Percentiles rank a stretch among this genome's conserved stretches.
Evolutionary conservation across 345 rosid species (phyloP).

Genomic region (Citrus trifoliata): DNA sequence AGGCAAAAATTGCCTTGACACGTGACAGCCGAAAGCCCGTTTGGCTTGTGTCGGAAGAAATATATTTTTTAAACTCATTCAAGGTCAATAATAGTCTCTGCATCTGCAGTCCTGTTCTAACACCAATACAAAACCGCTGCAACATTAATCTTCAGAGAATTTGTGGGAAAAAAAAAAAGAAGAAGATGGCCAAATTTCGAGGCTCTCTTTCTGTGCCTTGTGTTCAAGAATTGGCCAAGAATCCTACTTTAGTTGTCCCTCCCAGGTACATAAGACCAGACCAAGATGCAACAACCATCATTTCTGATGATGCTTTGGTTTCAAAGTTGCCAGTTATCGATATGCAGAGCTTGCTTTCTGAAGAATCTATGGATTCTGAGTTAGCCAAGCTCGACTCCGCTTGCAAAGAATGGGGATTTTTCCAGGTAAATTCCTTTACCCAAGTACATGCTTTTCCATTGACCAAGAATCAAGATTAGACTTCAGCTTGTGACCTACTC

Average conservation of each 20-base stretch:
- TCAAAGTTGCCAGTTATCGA: slow-evolving; percentile 39
- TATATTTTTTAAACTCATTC: too few relatives aligned
- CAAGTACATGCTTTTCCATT: background rate
- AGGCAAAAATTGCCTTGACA: too few relatives aligned
- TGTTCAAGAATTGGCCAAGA: slow-evolving; percentile 35
- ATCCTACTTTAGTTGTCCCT: slow-evolving; percentile 23
- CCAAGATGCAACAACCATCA: background rate
- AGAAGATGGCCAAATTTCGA: slow-evolving; percentile 9
- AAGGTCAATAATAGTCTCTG: too few relatives aligned
- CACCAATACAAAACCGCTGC: background rate
- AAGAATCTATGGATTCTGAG: slow-evolving; percentile 33
- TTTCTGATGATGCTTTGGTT: background rate
- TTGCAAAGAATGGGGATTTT: slow-evolving; percentile 20
- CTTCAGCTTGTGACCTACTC: background rate
- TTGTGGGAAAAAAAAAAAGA: background rate
- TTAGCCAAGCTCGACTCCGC: slow-evolving; percentile 31
- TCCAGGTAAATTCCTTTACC: slow-evolving; percentile 13
- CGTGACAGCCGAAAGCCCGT: too few relatives aligned
- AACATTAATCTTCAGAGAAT: background rate
- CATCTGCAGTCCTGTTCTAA: too few relatives aligned
- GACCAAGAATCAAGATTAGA: too few relatives aligned
- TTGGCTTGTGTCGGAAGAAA: too few relatives aligned
- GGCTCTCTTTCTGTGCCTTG: slow-evolving; percentile 40
- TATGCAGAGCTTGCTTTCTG: slow-evolving; percentile 27
- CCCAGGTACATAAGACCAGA: slow-evolving; percentile 32